Base-by-base conservation (phyloP, 2,329 filamentous ascomycete species). In the Leptographium wingfieldii region DNA sequence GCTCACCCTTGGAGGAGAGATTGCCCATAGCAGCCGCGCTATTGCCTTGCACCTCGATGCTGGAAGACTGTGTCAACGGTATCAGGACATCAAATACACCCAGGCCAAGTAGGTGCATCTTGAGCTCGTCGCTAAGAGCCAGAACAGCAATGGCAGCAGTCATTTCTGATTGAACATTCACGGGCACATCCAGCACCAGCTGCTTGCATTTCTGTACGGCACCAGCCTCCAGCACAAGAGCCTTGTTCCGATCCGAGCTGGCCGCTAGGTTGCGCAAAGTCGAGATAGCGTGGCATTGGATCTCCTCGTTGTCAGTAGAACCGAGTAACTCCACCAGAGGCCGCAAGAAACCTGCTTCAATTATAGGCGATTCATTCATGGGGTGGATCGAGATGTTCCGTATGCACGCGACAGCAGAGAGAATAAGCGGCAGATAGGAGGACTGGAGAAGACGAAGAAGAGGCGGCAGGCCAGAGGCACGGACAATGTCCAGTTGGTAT, bases 191-290 rank as follows among this genome's bases (percentile, higher is more conserved):
- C 22, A 99, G 78, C 29, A 99, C 92, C 58, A 99, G 80, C 70
- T 97, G 90, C 74, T 96, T 97, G 84, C 94, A 99, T 73, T 97
- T 97, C 71, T 97, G 91, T 48, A 99, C 94, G 2, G 94, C 94
- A 29, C 94, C 94, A 40, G 94, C 94, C 73, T 97, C 91, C 56
- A 99, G 77, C 1, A 99, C 94, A n/a, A 99, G 80, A 61, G 95
- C 89, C 76, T 99, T 99, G 80, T 99, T 99, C 64, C 90, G 86
- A 71, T 99, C 94, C 9, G 92, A 97, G 74, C 92, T 97, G 59
- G 94, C 94, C 7, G 94, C 94, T 61, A 99, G 80, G 69, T 99
- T 99, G 64, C 94, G 85, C 56, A 99, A 80, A 0, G 94, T 99
- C 5, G 94, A 97, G 65, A 99, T 99, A 60, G 94, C 94, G 70